These are phyloP conservation scores for Chaetomiaceae sp. DNA, from an alignment of 2,329 filamentous ascomycete genomes.

Conservation along the genomic window DNA sequence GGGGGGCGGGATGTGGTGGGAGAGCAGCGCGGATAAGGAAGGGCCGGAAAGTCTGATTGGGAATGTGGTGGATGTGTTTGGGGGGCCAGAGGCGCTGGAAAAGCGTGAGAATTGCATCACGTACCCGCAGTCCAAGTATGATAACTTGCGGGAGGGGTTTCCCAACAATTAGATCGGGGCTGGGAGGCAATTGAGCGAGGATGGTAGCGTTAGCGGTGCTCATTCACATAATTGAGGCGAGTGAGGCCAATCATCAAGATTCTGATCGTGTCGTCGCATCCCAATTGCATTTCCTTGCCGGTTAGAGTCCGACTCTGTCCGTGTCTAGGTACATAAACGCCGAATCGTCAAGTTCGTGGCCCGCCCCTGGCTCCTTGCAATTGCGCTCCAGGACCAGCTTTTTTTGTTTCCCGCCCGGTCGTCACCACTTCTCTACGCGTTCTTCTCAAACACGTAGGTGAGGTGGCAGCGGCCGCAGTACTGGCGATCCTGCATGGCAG, in stretches of 20 bases:
- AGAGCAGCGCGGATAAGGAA: conserved; percentile 70
- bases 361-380: conserved; percentile 25
- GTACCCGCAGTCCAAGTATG: conserved; percentile 63
- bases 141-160: conserved; percentile 59
- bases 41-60: conserved; percentile 62
- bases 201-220: too few relatives aligned
- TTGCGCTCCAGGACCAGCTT: conserved; percentile 24
- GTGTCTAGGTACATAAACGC: conserved; percentile 31
- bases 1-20: conserved; percentile 98
- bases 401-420: conserved; percentile 17
- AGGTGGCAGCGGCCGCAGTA: conserved; percentile 78
- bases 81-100: conserved; percentile 46
- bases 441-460: conserved; percentile 68
- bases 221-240: too few relatives aligned
- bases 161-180: conserved; percentile 34
- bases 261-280: conserved; percentile 16
- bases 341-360: conserved; percentile 25
- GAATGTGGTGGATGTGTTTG: conserved; percentile 55
- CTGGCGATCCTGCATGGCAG: conserved; percentile 99
- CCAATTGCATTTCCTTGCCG: conserved; percentile 28
- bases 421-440: conserved; percentile 34
- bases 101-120: conserved; percentile 52
- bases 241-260: too few relatives aligned
- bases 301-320: conserved; percentile 25
- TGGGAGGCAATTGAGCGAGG: conserved; percentile 7